These are phyloP conservation scores for Metschnikowia hibisci DNA, from an alignment of 805 yeast species.

Conservation along the genomic window DNA sequence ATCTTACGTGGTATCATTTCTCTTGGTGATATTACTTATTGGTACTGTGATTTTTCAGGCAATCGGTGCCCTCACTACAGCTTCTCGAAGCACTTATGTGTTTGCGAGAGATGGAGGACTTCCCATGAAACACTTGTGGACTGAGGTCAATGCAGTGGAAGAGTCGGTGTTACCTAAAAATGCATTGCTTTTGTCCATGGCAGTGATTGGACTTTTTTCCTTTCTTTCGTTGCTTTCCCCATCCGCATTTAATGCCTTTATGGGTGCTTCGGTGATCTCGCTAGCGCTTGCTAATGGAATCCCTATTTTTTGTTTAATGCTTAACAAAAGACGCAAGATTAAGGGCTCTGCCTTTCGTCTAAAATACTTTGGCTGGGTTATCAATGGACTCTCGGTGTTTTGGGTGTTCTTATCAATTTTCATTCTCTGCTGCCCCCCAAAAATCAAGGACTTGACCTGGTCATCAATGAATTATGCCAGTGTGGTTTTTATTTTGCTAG, in stretches of 20 bases:
- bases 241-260: constrained; percentile 77
- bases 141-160: constrained; percentile 54
- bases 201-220: constrained; percentile 56
- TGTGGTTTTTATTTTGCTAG: constrained; percentile 51
- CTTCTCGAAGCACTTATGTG: constrained; percentile 77
- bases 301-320: constrained; percentile 61
- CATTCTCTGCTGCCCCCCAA: constrained; percentile 69
- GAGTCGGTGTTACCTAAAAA: constrained; percentile 64
- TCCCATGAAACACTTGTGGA: constrained; percentile 63
- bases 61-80: constrained; percentile 74
- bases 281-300: constrained; percentile 73
- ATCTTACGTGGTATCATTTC: constrained; percentile 63
- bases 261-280: constrained; percentile 77
- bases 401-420: constrained; percentile 60
- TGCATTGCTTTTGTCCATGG: constrained; percentile 63
- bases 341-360: constrained; percentile 67
- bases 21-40: constrained; percentile 59
- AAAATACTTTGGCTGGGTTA: constrained; percentile 57
- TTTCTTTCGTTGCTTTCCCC: constrained; percentile 63
- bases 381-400: constrained; percentile 53
- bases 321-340: constrained; percentile 57
- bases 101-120: constrained; percentile 82
- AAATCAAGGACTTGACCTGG: constrained; percentile 41
- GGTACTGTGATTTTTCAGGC: constrained; percentile 75
- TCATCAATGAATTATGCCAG: constrained; percentile 58